A percentile compares a stretch with the other conserved stretches of the same genome.
These are phyloP conservation scores for Eucalyptus pauciflora DNA, from an alignment of 345 rosid genomes.

Conservation along the genomic window DNA sequence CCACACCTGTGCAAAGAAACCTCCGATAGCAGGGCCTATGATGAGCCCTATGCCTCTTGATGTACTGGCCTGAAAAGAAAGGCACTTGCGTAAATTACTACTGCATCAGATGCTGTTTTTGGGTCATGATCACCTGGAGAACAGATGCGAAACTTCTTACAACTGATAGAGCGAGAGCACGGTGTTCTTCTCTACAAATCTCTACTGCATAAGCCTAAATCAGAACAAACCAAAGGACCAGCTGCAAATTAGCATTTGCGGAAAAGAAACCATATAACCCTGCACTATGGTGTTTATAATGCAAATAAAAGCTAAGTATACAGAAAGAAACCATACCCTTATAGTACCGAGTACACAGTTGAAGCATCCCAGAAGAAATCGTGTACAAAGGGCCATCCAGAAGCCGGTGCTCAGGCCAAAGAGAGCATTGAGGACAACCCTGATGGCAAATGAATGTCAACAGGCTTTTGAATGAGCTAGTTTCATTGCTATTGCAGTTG, in stretches of 20 bases:
- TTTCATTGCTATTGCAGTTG: background rate
- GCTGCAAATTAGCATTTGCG: background rate
- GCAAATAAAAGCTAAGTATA: background rate
- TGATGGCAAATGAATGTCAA: background rate
- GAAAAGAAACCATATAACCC: background rate
- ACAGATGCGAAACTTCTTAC: background rate
- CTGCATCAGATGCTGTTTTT: background rate
- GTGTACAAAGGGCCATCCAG: constrained; percentile 8
- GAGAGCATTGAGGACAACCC: constrained; percentile 2
- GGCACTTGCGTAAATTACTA: no score
- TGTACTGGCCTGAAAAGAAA: constrained; percentile 6
- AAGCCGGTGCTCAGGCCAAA: constrained; percentile 8
- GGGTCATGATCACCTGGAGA: background rate
- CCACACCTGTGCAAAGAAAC: constrained; percentile 5
- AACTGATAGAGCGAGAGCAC: background rate
- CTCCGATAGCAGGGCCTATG: constrained; percentile 12
- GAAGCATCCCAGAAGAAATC: constrained; percentile 13
- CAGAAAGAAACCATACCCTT: background rate
- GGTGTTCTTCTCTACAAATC: constrained; percentile 3
- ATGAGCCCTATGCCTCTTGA: constrained; percentile 11
- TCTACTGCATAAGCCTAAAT: constrained; percentile 11
- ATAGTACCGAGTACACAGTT: constrained; percentile 4
- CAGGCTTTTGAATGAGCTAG: background rate
- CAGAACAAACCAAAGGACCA: background rate
- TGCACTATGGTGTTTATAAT: background rate